Evolutionary conservation across 1,284 basidiomycete species (phyloP).

Genomic region (Gomphus bonarii): DNA sequence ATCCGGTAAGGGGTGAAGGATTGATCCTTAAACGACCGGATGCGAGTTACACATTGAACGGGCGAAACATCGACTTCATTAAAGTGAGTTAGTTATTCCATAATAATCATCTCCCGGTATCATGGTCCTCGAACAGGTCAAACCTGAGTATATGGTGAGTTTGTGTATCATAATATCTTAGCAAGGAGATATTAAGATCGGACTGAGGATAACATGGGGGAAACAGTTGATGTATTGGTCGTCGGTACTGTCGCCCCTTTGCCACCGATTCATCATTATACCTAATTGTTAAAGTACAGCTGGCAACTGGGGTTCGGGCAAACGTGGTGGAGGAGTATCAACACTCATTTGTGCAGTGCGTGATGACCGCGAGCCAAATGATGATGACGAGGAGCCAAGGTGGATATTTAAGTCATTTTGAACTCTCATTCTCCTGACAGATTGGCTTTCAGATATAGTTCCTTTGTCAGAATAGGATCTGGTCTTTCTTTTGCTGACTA

Average conservation of each 20-base stretch:
- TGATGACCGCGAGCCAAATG: constrained; percentile 45
- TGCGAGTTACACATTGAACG: constrained; percentile 74
- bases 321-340: constrained; percentile 72
- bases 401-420: constrained; percentile 20
- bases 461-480: constrained; percentile 80
- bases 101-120: not conserved
- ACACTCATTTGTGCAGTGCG: constrained; percentile 68
- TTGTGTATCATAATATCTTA: not conserved
- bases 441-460: constrained; percentile 44
- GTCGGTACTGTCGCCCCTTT: constrained; percentile 39
- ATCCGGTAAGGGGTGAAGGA: constrained; percentile 64
- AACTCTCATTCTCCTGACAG: not conserved
- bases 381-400: constrained; percentile 54
- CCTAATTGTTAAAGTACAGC: constrained; percentile 26
- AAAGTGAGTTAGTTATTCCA: constrained; percentile 40
- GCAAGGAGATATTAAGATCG: constrained; percentile 8
- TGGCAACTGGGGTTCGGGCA: constrained; percentile 65
- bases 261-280: not conserved
- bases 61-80: constrained; percentile 83
- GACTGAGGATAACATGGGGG: constrained; percentile 72
- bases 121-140: constrained; percentile 39
- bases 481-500: constrained; percentile 81
- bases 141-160: constrained; percentile 86
- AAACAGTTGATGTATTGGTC: constrained; percentile 83
- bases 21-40: constrained; percentile 81